Conservation (phyloP, 2,329 filamentous ascomycete species). For the Fusarium sp. region DNA sequence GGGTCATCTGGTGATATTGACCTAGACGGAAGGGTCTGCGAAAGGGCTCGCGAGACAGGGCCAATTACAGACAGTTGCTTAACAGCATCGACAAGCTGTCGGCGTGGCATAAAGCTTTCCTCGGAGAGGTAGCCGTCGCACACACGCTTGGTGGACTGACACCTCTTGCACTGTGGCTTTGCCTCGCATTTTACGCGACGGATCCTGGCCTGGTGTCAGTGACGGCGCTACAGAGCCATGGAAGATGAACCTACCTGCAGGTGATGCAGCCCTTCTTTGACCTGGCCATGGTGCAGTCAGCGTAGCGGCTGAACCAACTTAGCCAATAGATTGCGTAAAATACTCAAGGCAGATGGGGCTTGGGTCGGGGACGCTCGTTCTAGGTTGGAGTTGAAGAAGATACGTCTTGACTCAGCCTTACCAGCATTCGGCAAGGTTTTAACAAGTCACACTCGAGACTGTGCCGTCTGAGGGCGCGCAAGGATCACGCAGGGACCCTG, state of each 20-base stretch:
- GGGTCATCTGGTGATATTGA: slow-evolving; percentile 10
- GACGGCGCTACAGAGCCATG: neutral
- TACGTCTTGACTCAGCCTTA: neutral
- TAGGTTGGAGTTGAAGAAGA: neutral
- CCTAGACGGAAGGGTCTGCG: neutral
- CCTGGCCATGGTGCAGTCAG: neutral
- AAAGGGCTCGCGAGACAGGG: slow-evolving; percentile 21
- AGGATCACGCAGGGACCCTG: neutral
- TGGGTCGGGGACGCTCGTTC: neutral
- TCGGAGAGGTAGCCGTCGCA: slow-evolving; percentile 45
- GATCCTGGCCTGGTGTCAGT: slow-evolving; percentile 31
- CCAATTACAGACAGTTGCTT: slow-evolving; percentile 38
- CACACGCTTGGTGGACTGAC: slow-evolving; percentile 26
- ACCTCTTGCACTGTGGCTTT: slow-evolving; percentile 41
- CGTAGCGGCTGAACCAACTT: neutral
- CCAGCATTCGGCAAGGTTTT: neutral
- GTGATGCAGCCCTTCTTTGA: slow-evolving; percentile 6
- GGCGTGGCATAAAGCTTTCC: slow-evolving; percentile 33
- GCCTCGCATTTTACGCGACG: slow-evolving; percentile 48
- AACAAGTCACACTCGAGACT: neutral
- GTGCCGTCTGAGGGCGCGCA: neutral
- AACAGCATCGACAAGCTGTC: slow-evolving; percentile 42
- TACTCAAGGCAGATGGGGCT: neutral
- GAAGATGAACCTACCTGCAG: neutral
- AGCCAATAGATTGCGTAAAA: neutral